phyloP scores from a whole-genome alignment of 768 basidiomycete species.

The Boletus barrowsii region DNA sequence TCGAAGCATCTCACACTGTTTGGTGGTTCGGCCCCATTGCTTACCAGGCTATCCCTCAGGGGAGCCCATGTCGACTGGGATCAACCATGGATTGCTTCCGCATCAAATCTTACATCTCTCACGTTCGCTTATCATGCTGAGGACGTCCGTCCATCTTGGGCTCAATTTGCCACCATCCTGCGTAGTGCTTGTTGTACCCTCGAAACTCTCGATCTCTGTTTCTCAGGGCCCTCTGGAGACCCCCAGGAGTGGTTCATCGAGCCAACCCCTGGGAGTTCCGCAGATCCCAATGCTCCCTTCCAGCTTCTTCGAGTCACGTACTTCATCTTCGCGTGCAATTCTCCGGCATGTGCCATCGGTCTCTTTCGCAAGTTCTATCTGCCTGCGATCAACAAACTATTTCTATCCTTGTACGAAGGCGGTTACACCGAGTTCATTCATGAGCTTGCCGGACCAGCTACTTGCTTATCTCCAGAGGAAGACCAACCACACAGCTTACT shows the following conservation, averaged over 20 bases:
- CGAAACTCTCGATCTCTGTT: constrained; percentile 46
- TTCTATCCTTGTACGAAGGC: constrained; percentile 51
- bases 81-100: constrained; percentile 23
- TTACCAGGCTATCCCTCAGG: constrained; percentile 53
- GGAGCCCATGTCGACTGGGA: constrained; percentile 73
- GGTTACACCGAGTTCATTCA: constrained; percentile 52
- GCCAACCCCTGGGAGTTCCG: constrained; percentile 14
- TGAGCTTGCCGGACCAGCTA: constrained; percentile 35
- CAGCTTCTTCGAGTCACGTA: constrained; percentile 25
- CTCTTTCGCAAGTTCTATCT: constrained; percentile 28
- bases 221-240: constrained; percentile 54
- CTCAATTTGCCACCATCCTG: constrained; percentile 51
- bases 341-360: constrained; percentile 38
- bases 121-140: constrained; percentile 62
- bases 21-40: constrained; percentile 48
- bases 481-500: constrained; percentile 38
- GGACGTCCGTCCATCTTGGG: constrained; percentile 62
- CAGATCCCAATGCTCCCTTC: constrained; percentile 32
- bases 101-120: constrained; percentile 40
- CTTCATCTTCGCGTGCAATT: constrained; percentile 50
- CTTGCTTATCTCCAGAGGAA: constrained; percentile 27
- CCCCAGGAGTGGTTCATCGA: constrained; percentile 37
- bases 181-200: constrained; percentile 48
- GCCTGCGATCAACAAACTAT: constrained; percentile 35
- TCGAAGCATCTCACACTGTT: constrained; percentile 47